These are phyloP conservation scores for Agrostemma githago DNA, from an alignment of 148 eudicot species.

Conservation along the genomic window DNA sequence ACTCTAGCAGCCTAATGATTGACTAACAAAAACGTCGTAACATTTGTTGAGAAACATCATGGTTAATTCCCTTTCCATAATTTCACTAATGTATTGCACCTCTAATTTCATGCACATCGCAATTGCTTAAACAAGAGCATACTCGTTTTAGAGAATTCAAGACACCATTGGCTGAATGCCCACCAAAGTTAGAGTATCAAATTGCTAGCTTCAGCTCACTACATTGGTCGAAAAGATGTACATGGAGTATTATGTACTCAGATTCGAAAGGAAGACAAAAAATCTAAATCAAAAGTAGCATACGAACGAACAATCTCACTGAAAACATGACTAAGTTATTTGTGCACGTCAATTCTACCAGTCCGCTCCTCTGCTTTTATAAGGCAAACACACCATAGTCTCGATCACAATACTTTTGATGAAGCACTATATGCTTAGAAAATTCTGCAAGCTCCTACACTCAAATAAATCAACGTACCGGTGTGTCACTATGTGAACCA, in stretches of 20 bases:
- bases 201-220: conserved; percentile 11
- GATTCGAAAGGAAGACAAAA: conserved; percentile 19
- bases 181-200: conserved; percentile 1
- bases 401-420: conserved; percentile 8
- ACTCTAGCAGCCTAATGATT: background rate
- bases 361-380: conserved; percentile 4
- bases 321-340: background rate
- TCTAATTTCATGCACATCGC: conserved; percentile 1
- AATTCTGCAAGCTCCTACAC: background rate
- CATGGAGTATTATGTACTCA: background rate
- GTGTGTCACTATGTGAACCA: conserved; percentile 19
- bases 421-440: background rate
- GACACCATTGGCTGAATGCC: background rate
- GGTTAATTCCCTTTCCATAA: background rate
- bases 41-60: background rate
- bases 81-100: background rate
- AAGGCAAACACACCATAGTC: conserved; percentile 6
- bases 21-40: no score
- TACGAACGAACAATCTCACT: background rate
- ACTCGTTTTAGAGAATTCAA: background rate
- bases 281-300: conserved; percentile 8
- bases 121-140: background rate
- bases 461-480: conserved; percentile 8
- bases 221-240: background rate
- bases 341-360: conserved; percentile 1